Percentiles rank a stretch among this genome's conserved stretches.
Evolutionary conservation across 1,284 basidiomycete genomes (phyloP).

Genomic region (Agroathelia rolfsii): DNA sequence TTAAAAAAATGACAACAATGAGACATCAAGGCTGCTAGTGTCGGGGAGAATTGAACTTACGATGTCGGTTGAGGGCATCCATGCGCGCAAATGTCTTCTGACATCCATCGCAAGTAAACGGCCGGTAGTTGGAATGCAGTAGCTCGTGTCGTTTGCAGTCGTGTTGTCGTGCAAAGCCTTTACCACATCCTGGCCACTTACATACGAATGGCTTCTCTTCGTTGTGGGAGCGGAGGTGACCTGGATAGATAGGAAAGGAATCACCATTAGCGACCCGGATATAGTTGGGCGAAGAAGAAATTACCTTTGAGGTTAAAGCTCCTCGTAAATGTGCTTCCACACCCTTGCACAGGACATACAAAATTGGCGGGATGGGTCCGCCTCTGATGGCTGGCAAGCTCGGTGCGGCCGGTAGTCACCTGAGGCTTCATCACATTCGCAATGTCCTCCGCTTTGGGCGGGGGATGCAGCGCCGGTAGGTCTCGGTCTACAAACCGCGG

Average conservation of each 20-base stretch:
- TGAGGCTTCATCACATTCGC: slow-evolving; percentile 38
- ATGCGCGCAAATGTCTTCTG: slow-evolving; percentile 70
- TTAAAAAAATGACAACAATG: slow-evolving; percentile 4
- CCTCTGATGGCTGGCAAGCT: slow-evolving; percentile 59
- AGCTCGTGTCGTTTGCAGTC: slow-evolving; percentile 80
- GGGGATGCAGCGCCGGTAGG: slow-evolving; percentile 7
- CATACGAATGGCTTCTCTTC: slow-evolving; percentile 79
- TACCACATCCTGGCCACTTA: slow-evolving; percentile 78
- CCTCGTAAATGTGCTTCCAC: slow-evolving; percentile 75
- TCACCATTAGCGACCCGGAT: slow-evolving; percentile 11
- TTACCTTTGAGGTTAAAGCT: slow-evolving; percentile 73
- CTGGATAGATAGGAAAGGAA: slow-evolving; percentile 22
- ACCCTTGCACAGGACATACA: slow-evolving; percentile 64
- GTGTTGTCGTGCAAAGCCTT: slow-evolving; percentile 77
- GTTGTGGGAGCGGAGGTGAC: slow-evolving; percentile 75
- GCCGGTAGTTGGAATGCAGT: slow-evolving; percentile 66
- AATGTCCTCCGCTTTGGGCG: slow-evolving; percentile 5
- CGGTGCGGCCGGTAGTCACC: slow-evolving; percentile 66
- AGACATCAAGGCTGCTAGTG: neutral
- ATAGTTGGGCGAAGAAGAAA: slow-evolving; percentile 16
- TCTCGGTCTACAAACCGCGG: slow-evolving; percentile 10
- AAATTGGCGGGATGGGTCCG: slow-evolving; percentile 70
- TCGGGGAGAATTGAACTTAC: slow-evolving; percentile 32
- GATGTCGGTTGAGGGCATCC: slow-evolving; percentile 71
- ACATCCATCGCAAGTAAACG: slow-evolving; percentile 71